Evolutionary conservation across 192 early-diverging fungal genomes (phyloP).

Genomic region (Borealophlyctis nickersoniae): DNA sequence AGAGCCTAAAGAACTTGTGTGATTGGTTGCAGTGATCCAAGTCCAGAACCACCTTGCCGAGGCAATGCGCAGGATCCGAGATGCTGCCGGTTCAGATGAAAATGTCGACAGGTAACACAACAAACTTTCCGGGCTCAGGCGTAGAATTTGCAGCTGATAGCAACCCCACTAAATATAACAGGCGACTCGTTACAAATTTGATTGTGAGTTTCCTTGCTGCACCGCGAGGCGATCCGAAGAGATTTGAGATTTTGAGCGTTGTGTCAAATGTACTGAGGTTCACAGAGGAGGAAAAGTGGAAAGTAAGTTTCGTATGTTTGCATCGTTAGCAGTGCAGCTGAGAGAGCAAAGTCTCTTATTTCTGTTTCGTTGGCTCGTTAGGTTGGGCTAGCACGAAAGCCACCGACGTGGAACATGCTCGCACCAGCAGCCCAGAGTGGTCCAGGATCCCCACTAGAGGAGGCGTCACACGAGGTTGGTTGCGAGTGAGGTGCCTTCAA

Average conservation of each 20-base stretch:
- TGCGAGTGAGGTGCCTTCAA: too few relatives aligned
- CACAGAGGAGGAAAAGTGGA: conserved; percentile 79
- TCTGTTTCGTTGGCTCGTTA: too few relatives aligned
- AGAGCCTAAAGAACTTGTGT: too few relatives aligned
- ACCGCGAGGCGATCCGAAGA: conserved; percentile 84
- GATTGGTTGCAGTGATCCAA: conserved; percentile 57
- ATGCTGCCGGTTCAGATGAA: conserved; percentile 70
- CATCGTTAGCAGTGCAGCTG: too few relatives aligned
- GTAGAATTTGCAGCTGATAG: too few relatives aligned
- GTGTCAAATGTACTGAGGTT: conserved; percentile 87
- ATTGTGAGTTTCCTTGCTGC: conserved; percentile 82
- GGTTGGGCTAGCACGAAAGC: conserved; percentile 4
- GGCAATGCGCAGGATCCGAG: conserved; percentile 82
- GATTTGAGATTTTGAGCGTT: conserved; percentile 87
- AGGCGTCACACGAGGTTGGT: conserved; percentile 17
- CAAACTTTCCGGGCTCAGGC: too few relatives aligned
- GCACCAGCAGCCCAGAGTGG: too few relatives aligned
- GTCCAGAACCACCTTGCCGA: conserved; percentile 88
- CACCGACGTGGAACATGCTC: not conserved
- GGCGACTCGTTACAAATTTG: conserved; percentile 82
- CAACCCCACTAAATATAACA: too few relatives aligned
- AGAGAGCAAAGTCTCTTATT: too few relatives aligned
- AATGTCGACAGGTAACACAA: conserved; percentile 44
- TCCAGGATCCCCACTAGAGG: not conserved
- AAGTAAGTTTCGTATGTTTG: conserved; percentile 67